Conservation (phyloP, 2,329 filamentous ascomycete genomes). For the Pseudocercospora fuligena region DNA sequence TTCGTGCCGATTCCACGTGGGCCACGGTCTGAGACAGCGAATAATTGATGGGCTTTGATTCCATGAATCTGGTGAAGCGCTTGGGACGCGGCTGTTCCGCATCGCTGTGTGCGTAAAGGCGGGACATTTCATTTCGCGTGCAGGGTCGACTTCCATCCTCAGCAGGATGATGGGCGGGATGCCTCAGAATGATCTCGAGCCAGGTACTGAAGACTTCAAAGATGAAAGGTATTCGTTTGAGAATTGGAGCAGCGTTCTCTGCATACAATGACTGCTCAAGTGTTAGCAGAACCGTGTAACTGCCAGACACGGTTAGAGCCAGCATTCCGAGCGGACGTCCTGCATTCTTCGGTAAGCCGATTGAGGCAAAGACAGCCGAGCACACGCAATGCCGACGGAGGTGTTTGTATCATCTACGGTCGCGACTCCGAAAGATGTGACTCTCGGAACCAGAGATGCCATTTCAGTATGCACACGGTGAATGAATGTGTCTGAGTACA, state of each 20-base stretch:
- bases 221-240: no score
- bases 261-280: not conserved
- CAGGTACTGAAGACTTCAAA: not conserved
- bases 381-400: not conserved
- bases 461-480: not conserved
- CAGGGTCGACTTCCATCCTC: not conserved
- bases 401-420: not conserved
- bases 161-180: not conserved
- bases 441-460: not conserved
- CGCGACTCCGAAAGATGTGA: not conserved
- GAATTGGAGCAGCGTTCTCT: not conserved
- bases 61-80: not conserved
- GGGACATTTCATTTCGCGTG: not conserved
- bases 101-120: not conserved
- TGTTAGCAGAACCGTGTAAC: not conserved
- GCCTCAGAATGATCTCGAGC: not conserved
- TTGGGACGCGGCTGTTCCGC: not conserved
- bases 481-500: no score
- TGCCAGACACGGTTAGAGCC: not conserved
- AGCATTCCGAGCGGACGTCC: not conserved
- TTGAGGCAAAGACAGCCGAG: not conserved
- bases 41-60: not conserved
- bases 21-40: not conserved
- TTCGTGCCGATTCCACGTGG: not conserved
- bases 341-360: conserved; percentile 3